Conservation (phyloP, 2,329 filamentous ascomycete species). For the Pseudogymnoascus sp. region DNA sequence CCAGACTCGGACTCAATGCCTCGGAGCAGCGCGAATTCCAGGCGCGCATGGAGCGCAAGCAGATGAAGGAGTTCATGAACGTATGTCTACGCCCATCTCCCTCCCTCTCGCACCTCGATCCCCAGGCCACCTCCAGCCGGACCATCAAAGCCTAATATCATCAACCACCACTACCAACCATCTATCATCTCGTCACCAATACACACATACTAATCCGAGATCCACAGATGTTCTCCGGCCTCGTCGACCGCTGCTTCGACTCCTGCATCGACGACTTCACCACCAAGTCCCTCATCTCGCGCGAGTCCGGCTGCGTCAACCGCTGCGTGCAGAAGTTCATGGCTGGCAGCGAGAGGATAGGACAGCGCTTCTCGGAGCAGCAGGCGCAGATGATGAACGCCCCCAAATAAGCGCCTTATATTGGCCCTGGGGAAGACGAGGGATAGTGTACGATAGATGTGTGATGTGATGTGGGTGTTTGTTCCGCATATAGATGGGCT, state of each 20-base stretch:
- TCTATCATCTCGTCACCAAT: not conserved
- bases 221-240: constrained; percentile 49
- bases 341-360: constrained; percentile 81
- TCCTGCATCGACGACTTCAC: constrained; percentile 98
- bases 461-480: not conserved
- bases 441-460: constrained; percentile 3
- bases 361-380: constrained; percentile 76
- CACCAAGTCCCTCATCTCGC: constrained; percentile 81
- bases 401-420: not conserved
- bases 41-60: constrained; percentile 90
- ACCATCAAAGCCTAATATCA: not conserved
- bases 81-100: constrained; percentile 45
- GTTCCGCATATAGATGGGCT: not conserved
- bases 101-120: not conserved
- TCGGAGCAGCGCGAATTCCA: constrained; percentile 89
- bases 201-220: not conserved
- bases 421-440: not conserved
- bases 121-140: not conserved
- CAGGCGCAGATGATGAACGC: constrained; percentile 47
- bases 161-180: constrained; percentile 14
- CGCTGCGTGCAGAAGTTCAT: constrained; percentile 95
- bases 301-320: constrained; percentile 86
- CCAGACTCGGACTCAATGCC: constrained; percentile 24
- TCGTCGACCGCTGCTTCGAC: constrained; percentile 86
- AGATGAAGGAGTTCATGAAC: constrained; percentile 98